Evolutionary conservation across 2,329 filamentous ascomycete genomes (phyloP), one percentile per base, ranked within the genome.

Genomic region (Paracorniculantispora psalliotae): DNA sequence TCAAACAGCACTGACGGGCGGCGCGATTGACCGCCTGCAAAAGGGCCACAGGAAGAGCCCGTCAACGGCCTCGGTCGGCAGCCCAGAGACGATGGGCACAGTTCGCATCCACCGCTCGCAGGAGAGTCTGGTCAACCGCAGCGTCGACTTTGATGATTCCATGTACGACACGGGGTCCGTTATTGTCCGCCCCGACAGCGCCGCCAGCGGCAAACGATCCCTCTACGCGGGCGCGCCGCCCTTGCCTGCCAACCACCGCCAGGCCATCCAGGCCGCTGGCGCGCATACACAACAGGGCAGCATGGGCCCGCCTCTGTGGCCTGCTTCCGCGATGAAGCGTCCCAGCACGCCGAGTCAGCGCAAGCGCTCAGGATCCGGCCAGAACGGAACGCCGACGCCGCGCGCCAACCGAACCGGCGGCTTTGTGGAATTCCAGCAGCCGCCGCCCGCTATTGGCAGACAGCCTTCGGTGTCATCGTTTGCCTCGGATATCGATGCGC

Each of bases 401-500:
- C 79, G 79, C 39, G 73, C 76, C 48, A 69, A 69, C 57, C 78
- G 80, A 60, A 72, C 75, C 52, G 74, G 75, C 63, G 75, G 79
- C 51, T 78, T 81, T 61, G 61, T 79, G 52, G 75, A 84, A 13
- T 81, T 81, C 4, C 77, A 81, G 1, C 74, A 77, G 2, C 75
- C 74, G 61, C 64, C 74, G 9, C 67, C 66, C 2, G 61, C 62
- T 2, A 61, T 64, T 30, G 74, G 61, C 66, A 72, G 67, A 46
- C 86, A 90, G 64, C 96, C 92, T 3, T 99, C 94, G 0, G 85
- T 97, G 7, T 96, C 94, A 0, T 97, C 94, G 0, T 99, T 99
- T 70, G 91, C 87, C 6, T 97, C 94, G 0, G 94, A 99, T 73
- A 78, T 99, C 21, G 94, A 99, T 67, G 87, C 87, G 61, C 85